phyloP scores from a whole-genome alignment of 75 land plant genomes.

The Sequoiadendron giganteum region DNA sequence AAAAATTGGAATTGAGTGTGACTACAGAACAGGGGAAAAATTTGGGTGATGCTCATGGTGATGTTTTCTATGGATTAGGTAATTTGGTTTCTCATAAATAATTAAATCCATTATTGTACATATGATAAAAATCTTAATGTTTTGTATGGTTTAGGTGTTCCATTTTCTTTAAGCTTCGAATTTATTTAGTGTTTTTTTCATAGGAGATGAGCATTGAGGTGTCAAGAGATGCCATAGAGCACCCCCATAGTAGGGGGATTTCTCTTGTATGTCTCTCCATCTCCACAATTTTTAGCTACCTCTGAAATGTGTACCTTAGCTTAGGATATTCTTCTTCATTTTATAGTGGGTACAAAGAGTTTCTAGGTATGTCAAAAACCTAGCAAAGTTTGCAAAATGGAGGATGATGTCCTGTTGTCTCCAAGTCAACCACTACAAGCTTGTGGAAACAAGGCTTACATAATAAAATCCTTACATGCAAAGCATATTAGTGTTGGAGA shows the following conservation, averaged over 20 bases:
- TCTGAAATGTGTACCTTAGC: neutral
- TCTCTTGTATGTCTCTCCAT: neutral
- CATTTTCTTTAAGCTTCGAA: neutral
- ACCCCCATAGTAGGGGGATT: neutral
- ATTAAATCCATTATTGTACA: neutral
- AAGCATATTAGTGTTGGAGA: neutral
- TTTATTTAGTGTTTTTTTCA: neutral
- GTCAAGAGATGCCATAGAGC: neutral
- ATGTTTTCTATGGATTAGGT: conserved; percentile 96
- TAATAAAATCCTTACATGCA: neutral
- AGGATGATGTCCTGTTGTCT: neutral
- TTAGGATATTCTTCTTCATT: neutral
- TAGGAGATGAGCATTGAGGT: neutral
- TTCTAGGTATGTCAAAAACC: neutral
- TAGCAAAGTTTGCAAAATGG: neutral
- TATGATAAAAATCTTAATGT: neutral
- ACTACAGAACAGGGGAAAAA: conserved; percentile 97
- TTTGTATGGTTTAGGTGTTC: neutral
- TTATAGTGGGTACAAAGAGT: neutral
- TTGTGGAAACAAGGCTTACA: neutral
- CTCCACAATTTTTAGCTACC: neutral
- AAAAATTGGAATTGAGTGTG: conserved; percentile 79
- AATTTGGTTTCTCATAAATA: neutral
- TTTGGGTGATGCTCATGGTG: conserved; percentile 87
- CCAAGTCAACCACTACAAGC: neutral